Evolutionary conservation across 345 rosid species (phyloP), one percentile per base, ranked within the genome.

Genomic region (Syzygium aqueum): DNA sequence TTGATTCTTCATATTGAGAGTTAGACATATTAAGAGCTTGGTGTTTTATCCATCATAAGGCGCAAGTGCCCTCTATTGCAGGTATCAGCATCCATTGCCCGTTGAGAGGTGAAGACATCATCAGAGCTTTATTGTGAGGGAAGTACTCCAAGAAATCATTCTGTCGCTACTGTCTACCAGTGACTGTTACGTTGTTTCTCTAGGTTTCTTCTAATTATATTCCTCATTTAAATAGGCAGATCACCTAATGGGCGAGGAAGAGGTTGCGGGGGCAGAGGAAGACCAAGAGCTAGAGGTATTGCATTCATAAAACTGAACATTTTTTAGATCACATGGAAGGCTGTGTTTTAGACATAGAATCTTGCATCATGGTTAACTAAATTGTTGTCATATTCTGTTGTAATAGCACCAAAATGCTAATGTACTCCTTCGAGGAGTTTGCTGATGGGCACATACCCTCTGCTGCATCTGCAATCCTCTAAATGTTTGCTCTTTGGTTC

Each of bases 71-170:
- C 57, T 59, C 11, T 54, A 56, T 43, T 91, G 86, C 89, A 95
- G 97, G 91, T 95, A 96, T 88, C 97, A 92, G 90, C 91, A 89
- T 89, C 97, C 96, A 5, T 88, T 96, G 87, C 94, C 96, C 33
- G 86, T 89, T 73, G 96, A 95, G 53, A 86, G 90, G 95, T 95
- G 90, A 92, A 90, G 91, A 87, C 91, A 80, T 88, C 84, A 2
- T n/a, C 87, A 86, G 92, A 92, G 63, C 40, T 90, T 85, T 94
- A 92, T 50, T 92, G 91, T 85, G 95, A 94, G 88, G 96, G 92
- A 92, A 96, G 95, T 94, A 88, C 37, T 52, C 57, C 16, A 25
- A 25, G 17, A 59, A 59, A 59, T 59, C 25, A 23, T 57, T 57
- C 63, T 57, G 14, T 57, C 7, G 27, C 12, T 57, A 56, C 8